phyloP scores from a whole-genome alignment of 2,329 filamentous ascomycete species.

The Neofusicoccum parvum region DNA sequence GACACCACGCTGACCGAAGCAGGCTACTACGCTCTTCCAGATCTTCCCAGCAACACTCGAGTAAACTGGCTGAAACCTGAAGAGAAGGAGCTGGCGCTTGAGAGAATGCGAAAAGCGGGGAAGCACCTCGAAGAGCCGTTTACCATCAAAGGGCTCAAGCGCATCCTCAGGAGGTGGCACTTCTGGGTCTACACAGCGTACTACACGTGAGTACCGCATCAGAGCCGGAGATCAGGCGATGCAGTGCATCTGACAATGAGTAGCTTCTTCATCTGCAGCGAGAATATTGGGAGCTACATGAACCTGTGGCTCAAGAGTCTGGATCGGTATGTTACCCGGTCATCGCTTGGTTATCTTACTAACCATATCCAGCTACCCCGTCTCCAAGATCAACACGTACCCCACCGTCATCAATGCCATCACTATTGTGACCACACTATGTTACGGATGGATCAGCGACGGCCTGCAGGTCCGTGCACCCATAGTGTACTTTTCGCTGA shows the following conservation, averaged over 20 bases:
- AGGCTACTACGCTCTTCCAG: constrained; percentile 27
- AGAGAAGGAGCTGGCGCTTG: constrained; percentile 32
- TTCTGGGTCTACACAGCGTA: constrained; percentile 15
- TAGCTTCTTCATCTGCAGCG: constrained; percentile 16
- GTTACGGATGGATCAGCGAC: constrained; percentile 8
- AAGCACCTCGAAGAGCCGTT: constrained; percentile 15
- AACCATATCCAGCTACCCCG: constrained; percentile 42
- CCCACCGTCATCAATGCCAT: constrained; percentile 60
- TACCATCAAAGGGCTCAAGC: background rate
- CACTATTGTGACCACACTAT: constrained; percentile 53
- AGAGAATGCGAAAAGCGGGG: constrained; percentile 26
- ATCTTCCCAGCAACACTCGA: constrained; percentile 29
- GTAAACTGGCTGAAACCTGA: constrained; percentile 30
- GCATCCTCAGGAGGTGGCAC: constrained; percentile 1
- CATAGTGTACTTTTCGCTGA: constrained; percentile 12
- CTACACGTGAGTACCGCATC: background rate
- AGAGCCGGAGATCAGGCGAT: no score
- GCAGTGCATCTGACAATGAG: background rate
- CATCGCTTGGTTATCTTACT: background rate
- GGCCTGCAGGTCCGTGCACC: constrained; percentile 1
- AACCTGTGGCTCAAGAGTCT: constrained; percentile 15
- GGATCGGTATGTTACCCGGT: background rate
- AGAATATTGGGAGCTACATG: constrained; percentile 12
- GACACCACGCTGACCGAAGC: background rate
- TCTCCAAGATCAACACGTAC: constrained; percentile 53